Evolutionary conservation across 176 grass and related monocot species (phyloP), one percentile per base, ranked within the genome.

Genomic region (Calamus simplicifolius): DNA sequence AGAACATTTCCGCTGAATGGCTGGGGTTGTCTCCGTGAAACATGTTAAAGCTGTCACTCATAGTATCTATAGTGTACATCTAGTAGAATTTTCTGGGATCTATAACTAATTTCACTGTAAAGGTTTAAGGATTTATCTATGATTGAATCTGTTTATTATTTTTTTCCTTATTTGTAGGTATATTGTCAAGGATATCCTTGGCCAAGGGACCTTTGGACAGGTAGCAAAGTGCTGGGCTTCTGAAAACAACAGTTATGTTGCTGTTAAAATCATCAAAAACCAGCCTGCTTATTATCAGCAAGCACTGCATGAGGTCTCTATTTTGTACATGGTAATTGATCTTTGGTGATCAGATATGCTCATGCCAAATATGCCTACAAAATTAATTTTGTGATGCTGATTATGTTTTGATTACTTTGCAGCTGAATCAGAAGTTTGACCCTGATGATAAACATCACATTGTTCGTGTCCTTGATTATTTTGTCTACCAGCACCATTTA

Each of bases 201-300:
- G 94, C 30, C 94, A 98, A 89, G 94, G 94, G 74, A 92, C 94
- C 18, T 98, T 98, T 58, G 94, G 94, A 66, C 94, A 98, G 55
- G 94, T 98, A 67, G 88, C 79, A 6, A 92, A 92, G 76, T 93
- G 94, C 84, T 98, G 88, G 87, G 81, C 83, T 83, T 59, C 73
- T 54, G 79, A 93, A 69, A 81, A 84, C 62, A 83, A 77, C 70
- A 75, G 4, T 66, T 89, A 83, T 75, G 69, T 92, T 80, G 94
- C 94, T 48, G 88, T 98, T 21, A 98, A 98, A 56, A 84, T 98
- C 68, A 98, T 98, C 72, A 98, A 98, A 80, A 98, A 98, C 16
- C 87, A 93, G 61, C 88, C 94, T 67, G 94, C 94, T 64, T 98
- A 89, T 80, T 92, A 85, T 78, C 88, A 78, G 68, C 94, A 98